Percentiles rank a stretch among this genome's conserved stretches.
phyloP scores from a whole-genome alignment of 139 green algal genomes.

The Klebsormidium nitens region DNA sequence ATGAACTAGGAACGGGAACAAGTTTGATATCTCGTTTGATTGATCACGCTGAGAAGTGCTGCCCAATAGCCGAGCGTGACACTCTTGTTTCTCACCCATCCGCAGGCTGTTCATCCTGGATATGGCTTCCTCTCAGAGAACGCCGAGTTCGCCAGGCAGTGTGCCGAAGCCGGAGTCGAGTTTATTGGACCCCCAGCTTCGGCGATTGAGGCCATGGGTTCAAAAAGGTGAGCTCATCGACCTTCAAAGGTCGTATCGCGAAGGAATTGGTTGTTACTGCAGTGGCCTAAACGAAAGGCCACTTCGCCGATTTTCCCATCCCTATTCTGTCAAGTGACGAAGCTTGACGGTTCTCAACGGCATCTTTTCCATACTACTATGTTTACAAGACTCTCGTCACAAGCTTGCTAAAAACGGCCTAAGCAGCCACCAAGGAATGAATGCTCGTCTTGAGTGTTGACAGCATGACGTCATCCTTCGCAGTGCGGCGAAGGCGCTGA shows the following conservation, averaged over 20 bases:
- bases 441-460: neutral
- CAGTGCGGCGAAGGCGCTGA: constrained; percentile 34
- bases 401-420: neutral
- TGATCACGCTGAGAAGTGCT: no score
- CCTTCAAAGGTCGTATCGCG: no score
- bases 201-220: constrained; percentile 81
- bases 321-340: neutral
- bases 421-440: neutral
- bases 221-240: constrained; percentile 77
- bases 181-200: constrained; percentile 82
- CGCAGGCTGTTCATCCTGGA: constrained; percentile 75
- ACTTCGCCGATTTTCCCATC: neutral
- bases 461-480: no score
- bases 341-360: neutral
- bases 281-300: neutral
- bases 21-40: no score
- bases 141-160: constrained; percentile 71
- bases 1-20: no score
- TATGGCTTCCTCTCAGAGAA: constrained; percentile 66
- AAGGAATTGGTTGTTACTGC: neutral
- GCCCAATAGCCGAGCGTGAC: no score
- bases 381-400: neutral
- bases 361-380: neutral
- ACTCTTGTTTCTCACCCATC: no score
- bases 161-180: constrained; percentile 73